A percentile compares a stretch with the other conserved stretches of the same genome.
Evolutionary conservation across 202 grass and related monocot genomes (phyloP).

Genomic region (Cymbopogon flexuosus): DNA sequence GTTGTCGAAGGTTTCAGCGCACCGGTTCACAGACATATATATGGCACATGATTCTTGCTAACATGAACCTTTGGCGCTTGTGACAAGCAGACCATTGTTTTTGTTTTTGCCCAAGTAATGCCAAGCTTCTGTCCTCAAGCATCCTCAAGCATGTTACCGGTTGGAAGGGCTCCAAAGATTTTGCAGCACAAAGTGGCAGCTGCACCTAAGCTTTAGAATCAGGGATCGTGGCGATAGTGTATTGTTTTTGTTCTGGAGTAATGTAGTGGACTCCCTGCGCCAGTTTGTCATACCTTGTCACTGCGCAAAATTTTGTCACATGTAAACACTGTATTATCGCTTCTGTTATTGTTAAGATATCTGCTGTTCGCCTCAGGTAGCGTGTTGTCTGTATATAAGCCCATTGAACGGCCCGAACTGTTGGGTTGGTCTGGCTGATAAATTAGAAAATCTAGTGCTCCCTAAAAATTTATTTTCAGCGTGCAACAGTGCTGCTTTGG

Average conservation of each 20-base stretch:
- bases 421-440: background rate
- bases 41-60: constrained; percentile 45
- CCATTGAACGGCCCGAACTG: background rate
- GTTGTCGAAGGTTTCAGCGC: constrained; percentile 60
- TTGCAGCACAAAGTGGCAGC: constrained; percentile 13
- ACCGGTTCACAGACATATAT: constrained; percentile 84
- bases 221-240: background rate
- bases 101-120: constrained; percentile 5
- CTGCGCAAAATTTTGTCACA: constrained; percentile 39
- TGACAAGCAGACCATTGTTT: background rate
- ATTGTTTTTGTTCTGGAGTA: constrained; percentile 10
- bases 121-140: background rate
- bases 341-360: constrained; percentile 4
- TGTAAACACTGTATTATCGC: constrained; percentile 47
- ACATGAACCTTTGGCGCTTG: background rate
- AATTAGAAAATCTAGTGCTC: background rate
- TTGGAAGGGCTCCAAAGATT: constrained; percentile 13
- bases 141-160: background rate
- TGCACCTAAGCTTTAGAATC: background rate
- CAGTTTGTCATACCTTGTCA: constrained; percentile 30
- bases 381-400: background rate
- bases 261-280: constrained; percentile 22
- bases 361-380: constrained; percentile 1
- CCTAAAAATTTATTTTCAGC: too few relatives aligned
- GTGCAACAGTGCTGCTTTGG: too few relatives aligned